These are phyloP conservation scores for Dactylellina cionopaga DNA, from an alignment of 2,329 filamentous ascomycete species.

Conservation along the genomic window DNA sequence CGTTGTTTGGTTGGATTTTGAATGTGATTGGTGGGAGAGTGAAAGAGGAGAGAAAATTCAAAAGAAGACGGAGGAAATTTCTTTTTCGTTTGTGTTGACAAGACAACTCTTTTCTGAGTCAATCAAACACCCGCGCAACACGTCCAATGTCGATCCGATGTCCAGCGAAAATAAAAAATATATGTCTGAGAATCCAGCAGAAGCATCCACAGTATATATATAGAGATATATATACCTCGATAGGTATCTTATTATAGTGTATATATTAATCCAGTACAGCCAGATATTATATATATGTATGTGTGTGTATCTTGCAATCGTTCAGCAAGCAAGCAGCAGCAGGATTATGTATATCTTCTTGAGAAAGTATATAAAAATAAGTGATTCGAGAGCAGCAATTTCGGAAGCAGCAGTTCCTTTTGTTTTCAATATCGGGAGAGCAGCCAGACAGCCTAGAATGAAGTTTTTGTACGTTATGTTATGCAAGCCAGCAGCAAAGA, in stretches of 20 bases:
- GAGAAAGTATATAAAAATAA: not conserved
- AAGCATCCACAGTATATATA: too few relatives aligned
- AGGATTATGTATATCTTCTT: not conserved
- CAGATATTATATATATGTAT: too few relatives aligned
- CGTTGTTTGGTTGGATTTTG: conserved; percentile 14
- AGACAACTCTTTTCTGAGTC: not conserved
- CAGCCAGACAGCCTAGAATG: not conserved
- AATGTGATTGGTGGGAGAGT: conserved; percentile 19
- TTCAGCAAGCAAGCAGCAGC: too few relatives aligned
- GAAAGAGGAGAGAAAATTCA: conserved; percentile 40
- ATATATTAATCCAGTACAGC: too few relatives aligned
- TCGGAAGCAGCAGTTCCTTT: not conserved
- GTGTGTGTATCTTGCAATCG: too few relatives aligned
- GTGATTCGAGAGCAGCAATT: not conserved
- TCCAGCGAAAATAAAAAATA: too few relatives aligned
- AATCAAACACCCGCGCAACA: conserved; percentile 26
- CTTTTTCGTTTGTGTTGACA: conserved; percentile 22
- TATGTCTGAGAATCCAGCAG: too few relatives aligned
- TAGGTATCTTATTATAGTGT: too few relatives aligned
- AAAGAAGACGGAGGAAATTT: conserved; percentile 15
- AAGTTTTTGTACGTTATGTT: too few relatives aligned
- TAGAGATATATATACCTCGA: too few relatives aligned
- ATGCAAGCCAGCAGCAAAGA: conserved; percentile 12
- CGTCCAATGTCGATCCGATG: not conserved
- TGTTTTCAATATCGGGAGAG: not conserved